These are phyloP conservation scores for Dendrobium nobile DNA, from an alignment of 106 monocot species.

Conservation along the genomic window DNA sequence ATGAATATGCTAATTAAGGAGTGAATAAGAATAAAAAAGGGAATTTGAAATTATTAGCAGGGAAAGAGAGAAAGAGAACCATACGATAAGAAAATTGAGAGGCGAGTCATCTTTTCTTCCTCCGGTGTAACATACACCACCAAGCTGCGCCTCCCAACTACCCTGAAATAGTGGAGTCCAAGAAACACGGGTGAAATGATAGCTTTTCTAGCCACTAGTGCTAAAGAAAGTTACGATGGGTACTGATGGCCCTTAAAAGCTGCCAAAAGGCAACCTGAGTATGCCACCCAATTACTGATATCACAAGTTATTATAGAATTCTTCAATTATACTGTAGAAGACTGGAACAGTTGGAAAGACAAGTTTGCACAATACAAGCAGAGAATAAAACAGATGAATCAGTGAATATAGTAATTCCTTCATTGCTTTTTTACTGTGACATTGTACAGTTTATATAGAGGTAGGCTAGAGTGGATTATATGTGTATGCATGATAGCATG, in stretches of 20 bases:
- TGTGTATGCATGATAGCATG: too few species aligned
- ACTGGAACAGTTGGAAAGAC: too few species aligned
- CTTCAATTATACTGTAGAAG: too few species aligned
- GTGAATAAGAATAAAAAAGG: not conserved
- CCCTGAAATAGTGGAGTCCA: not conserved
- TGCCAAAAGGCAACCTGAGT: not conserved
- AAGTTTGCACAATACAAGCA: too few species aligned
- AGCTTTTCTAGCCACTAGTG: not conserved
- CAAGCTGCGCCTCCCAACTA: conserved; percentile 5
- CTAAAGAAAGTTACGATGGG: not conserved
- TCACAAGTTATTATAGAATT: not conserved
- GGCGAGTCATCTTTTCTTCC: conserved; percentile 87
- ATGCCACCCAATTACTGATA: not conserved
- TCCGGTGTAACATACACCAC: conserved; percentile 71
- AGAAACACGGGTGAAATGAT: too few species aligned
- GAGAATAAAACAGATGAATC: too few species aligned
- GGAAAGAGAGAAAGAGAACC: not conserved
- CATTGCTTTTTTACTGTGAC: too few species aligned
- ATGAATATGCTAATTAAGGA: not conserved
- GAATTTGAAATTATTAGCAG: not conserved
- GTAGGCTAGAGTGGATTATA: too few species aligned
- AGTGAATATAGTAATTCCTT: too few species aligned
- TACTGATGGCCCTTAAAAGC: not conserved
- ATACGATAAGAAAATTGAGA: conserved; percentile 79
- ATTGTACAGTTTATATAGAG: too few species aligned